These are phyloP conservation scores for Verticillium dahliae DNA, from an alignment of 2,329 filamentous ascomycete genomes.

Conservation along the genomic window DNA sequence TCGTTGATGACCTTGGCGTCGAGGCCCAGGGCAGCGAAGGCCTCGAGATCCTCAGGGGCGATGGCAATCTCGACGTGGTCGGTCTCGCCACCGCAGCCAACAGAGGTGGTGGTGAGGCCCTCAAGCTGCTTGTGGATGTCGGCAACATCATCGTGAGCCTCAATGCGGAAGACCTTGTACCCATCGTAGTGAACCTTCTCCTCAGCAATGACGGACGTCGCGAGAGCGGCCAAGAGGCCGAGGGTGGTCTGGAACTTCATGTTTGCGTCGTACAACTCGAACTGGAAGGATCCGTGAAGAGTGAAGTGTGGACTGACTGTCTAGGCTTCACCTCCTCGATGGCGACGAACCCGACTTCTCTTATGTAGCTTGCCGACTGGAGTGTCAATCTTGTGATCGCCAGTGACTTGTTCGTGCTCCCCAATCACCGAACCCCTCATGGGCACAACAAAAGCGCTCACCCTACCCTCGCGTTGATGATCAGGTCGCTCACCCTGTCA, in stretches of 20 bases:
- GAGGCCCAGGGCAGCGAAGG: slow-evolving; percentile 25
- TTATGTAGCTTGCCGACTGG: not conserved
- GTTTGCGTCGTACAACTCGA: not conserved
- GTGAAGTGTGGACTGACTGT: not conserved
- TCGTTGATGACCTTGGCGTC: slow-evolving; percentile 27
- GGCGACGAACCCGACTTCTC: not conserved
- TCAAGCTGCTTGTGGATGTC: slow-evolving; percentile 23
- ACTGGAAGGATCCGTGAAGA: too few species aligned
- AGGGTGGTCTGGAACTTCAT: slow-evolving; percentile 9
- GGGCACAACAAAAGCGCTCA: not conserved
- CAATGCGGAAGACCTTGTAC: slow-evolving; percentile 37
- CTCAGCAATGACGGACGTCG: slow-evolving; percentile 8
- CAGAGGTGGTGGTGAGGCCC: slow-evolving; percentile 30
- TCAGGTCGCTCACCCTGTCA: not conserved
- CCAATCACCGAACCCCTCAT: not conserved
- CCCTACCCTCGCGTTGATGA: not conserved
- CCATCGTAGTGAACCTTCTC: slow-evolving; percentile 31
- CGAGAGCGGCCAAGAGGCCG: slow-evolving; percentile 5
- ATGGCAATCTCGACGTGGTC: slow-evolving; percentile 31
- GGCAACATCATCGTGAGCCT: slow-evolving; percentile 23
- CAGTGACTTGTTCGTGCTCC: not conserved
- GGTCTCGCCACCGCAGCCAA: slow-evolving; percentile 24
- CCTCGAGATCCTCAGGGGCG: slow-evolving; percentile 22
- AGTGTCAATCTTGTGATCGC: not conserved
- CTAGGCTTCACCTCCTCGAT: not conserved